Conservation (phyloP, 2,329 filamentous ascomycete genomes). For the Fusarium musae region DNA sequence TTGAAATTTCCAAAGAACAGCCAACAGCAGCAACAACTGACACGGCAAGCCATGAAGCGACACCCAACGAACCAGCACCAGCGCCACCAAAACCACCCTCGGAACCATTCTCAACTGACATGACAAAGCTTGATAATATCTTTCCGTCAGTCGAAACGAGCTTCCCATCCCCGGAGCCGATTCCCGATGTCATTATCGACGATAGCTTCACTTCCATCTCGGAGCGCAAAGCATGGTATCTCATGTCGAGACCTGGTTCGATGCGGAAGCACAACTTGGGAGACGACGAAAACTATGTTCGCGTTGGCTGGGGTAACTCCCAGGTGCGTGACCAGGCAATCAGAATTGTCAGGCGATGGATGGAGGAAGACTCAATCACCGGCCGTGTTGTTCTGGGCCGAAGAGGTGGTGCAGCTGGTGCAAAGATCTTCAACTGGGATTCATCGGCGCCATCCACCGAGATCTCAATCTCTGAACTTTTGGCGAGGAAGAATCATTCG, state of each 20-base stretch:
- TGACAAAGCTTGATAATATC: slow-evolving; percentile 49
- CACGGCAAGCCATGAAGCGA: background rate
- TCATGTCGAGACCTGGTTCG: slow-evolving; percentile 69
- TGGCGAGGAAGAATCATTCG: slow-evolving; percentile 45
- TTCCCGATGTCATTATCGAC: slow-evolving; percentile 59
- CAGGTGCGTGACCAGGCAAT: slow-evolving; percentile 64
- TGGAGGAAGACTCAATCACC: slow-evolving; percentile 70
- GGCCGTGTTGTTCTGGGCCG: slow-evolving; percentile 58
- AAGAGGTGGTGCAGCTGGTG: slow-evolving; percentile 54
- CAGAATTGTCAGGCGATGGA: slow-evolving; percentile 71
- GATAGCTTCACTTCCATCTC: slow-evolving; percentile 66
- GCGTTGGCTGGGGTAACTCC: slow-evolving; percentile 68
- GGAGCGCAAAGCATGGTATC: slow-evolving; percentile 73
- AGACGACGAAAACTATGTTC: slow-evolving; percentile 69
- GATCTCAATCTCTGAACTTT: slow-evolving; percentile 57
- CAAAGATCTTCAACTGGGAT: slow-evolving; percentile 71
- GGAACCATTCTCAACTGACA: slow-evolving; percentile 47
- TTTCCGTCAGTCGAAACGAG: slow-evolving; percentile 43
- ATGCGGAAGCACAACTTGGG: slow-evolving; percentile 66
- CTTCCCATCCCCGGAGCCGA: slow-evolving; percentile 46
- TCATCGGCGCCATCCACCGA: slow-evolving; percentile 61
- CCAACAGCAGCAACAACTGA: background rate
- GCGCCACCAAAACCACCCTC: slow-evolving; percentile 13
- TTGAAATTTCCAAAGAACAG: background rate
- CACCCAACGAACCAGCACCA: background rate